Base-by-base conservation (phyloP, 805 yeast species). In the Yarrowia osloensis region DNA sequence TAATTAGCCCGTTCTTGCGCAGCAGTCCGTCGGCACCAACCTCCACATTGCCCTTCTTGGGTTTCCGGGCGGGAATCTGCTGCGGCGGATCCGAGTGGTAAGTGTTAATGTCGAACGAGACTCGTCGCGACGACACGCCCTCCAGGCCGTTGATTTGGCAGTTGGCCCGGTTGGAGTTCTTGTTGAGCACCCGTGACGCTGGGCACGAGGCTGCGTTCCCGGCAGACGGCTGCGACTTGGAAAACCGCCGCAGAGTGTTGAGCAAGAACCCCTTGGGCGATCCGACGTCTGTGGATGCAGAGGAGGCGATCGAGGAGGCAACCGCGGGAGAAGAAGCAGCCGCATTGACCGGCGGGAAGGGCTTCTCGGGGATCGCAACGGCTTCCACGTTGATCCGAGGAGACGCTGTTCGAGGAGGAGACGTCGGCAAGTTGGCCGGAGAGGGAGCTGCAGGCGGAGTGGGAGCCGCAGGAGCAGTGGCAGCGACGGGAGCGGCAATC, bases 1-100 rank as follows among this genome's bases (percentile, higher is more conserved):
- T 61, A 9, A 61, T 24, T 17, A 61, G 2, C 4, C 66, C 66
- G 22, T 67, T 55, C 37, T 46, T 65, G 2, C 63, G 29, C 24
- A 66, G 67, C 52, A 72, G 71, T 26, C 80, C 80, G 24, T 67
- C 69, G 15, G 72, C 67, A 13, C 69, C 65, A 68, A 78, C 73
- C 59, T 74, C 81, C 24, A 88, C 92, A 73, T 91, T 88, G 8
- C 98, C 97, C 71, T 83, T 82, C 70, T 88, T 81, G 7, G 98
- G 97, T 68, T 82, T 83, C 73, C 96, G 80, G 1, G 96, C 89
- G 1, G 98, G 98, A 69, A 93, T 89, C 74, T 92, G 97, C 74
- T 93, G 98, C 0, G 97, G 97, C 1, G 98, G 98, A 76, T 93
- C 97, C 69, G 81, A 81, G 0, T 81, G 82, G 69, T 91, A 84